Conservation (phyloP, 345 rosid species). For the Heritiera fomes region DNA sequence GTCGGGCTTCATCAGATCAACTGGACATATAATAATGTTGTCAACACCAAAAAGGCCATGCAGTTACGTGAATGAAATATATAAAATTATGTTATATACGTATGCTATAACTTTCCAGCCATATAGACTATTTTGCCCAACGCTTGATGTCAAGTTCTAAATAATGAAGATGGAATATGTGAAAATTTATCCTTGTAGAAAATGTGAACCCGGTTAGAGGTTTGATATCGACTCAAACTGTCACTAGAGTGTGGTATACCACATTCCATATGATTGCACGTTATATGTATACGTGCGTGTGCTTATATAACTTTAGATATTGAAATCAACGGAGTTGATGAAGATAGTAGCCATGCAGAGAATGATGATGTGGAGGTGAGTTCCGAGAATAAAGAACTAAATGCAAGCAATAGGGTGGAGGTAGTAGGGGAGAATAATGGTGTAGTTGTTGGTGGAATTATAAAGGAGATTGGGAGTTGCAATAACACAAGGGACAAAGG, state of each 20-base stretch:
- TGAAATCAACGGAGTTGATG: too few species aligned
- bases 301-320: not conserved
- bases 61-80: not conserved
- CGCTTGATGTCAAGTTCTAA: not conserved
- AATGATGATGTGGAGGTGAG: too few species aligned
- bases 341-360: too few species aligned
- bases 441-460: too few species aligned
- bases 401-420: too few species aligned
- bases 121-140: not conserved
- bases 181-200: not conserved
- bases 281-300: not conserved
- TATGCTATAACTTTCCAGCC: not conserved
- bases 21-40: constrained; percentile 25
- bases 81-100: not conserved
- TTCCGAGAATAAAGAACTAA: too few species aligned
- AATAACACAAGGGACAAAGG: too few species aligned
- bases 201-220: not conserved
- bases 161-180: not conserved
- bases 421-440: too few species aligned
- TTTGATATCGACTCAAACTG: not conserved
- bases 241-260: not conserved
- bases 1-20: constrained; percentile 44
- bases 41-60: not conserved
- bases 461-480: too few species aligned
- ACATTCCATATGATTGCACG: not conserved